Evolutionary conservation across 495 filamentous ascomycete species (phyloP).

Genomic region (Xylaria nigripes): DNA sequence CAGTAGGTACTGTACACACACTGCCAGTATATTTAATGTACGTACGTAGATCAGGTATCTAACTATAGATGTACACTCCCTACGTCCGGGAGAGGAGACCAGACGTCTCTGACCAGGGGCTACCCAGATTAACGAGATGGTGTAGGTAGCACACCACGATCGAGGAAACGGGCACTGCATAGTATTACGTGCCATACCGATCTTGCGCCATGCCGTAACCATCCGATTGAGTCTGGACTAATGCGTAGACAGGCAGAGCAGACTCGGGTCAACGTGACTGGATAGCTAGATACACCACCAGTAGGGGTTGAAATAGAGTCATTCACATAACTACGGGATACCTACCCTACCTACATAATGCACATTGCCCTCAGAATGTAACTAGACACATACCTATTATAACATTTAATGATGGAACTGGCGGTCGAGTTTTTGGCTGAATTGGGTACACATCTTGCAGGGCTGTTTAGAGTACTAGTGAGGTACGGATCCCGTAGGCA

Average conservation of each 20-base stretch:
- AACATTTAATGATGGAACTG: slow-evolving; percentile 4
- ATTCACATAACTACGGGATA: no score
- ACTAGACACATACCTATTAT: not conserved
- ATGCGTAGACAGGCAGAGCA: no score
- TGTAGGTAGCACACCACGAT: not conserved
- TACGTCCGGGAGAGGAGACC: not conserved
- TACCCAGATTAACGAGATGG: not conserved
- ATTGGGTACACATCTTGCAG: not conserved
- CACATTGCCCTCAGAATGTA: not conserved
- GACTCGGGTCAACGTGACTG: no score
- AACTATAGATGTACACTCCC: not conserved
- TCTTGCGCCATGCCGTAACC: not conserved
- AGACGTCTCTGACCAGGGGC: not conserved
- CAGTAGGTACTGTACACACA: no score
- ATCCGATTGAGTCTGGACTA: no score
- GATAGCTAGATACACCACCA: no score
- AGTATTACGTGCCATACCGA: not conserved
- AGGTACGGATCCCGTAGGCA: no score
- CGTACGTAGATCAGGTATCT: not conserved
- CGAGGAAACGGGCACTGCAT: not conserved
- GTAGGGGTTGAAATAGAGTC: no score
- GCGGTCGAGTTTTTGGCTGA: not conserved
- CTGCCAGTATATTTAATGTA: not conserved
- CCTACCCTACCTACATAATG: not conserved
- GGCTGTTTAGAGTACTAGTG: not conserved